These are phyloP conservation scores for Yamadazyma endophytica DNA, from an alignment of 805 yeast species.

Conservation along the genomic window DNA sequence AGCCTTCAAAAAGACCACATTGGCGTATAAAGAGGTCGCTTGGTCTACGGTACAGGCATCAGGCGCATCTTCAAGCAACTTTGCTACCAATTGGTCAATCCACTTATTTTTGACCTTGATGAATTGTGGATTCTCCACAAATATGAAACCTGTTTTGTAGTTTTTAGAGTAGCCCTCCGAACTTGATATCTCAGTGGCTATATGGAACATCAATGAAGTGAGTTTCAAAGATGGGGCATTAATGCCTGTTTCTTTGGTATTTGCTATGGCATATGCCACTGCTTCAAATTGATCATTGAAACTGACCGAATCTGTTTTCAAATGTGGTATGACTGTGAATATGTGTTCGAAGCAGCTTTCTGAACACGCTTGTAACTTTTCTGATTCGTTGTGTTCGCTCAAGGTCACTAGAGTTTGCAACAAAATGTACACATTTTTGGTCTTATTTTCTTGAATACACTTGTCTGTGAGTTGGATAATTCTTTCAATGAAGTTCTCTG, in stretches of 20 bases:
- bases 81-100: constrained; percentile 15
- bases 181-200: constrained; percentile 11
- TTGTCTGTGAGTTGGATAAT: no score
- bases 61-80: constrained; percentile 1
- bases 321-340: constrained; percentile 1
- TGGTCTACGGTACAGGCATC: not conserved
- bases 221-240: constrained; percentile 14
- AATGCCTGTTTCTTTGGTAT: constrained; percentile 2
- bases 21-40: constrained; percentile 1
- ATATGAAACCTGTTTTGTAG: constrained; percentile 19
- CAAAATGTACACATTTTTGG: no score
- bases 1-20: constrained; percentile 5
- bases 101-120: constrained; percentile 27
- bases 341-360: no score
- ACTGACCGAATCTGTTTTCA: not conserved
- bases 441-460: no score
- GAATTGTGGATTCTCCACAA: constrained; percentile 14
- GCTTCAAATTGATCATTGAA: constrained; percentile 12
- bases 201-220: constrained; percentile 15
- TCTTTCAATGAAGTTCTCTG: no score
- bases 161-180: constrained; percentile 8
- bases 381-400: constrained; percentile 1
- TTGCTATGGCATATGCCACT: constrained; percentile 3
- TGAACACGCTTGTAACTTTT: not conserved
- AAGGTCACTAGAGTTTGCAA: no score